Conservation (phyloP, 2,329 filamentous ascomycete genomes). For the Scedosporium aurantiacum region DNA sequence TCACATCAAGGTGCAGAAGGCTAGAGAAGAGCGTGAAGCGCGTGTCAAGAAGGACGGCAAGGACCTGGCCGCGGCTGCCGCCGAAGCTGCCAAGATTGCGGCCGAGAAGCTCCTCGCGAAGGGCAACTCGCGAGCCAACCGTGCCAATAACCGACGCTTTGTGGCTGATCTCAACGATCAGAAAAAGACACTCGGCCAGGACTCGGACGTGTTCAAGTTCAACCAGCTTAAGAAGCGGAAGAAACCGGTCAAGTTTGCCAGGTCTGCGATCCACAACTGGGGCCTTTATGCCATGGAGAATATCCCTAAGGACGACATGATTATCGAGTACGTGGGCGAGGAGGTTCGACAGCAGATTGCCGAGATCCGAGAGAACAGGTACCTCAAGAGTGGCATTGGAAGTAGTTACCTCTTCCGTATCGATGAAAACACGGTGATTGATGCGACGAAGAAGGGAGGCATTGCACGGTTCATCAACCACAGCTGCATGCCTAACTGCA, state of each 20-base stretch:
- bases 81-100: constrained; percentile 60
- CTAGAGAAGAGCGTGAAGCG: constrained; percentile 83
- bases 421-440: constrained; percentile 93
- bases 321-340: constrained; percentile 98
- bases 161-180: constrained; percentile 93
- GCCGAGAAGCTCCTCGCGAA: constrained; percentile 75
- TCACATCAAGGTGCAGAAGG: constrained; percentile 90
- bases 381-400: constrained; percentile 92
- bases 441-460: constrained; percentile 95
- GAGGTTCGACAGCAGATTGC: constrained; percentile 94
- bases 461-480: constrained; percentile 99
- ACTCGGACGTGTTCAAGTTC: constrained; percentile 89
- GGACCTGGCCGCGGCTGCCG: constrained; percentile 53
- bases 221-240: constrained; percentile 99
- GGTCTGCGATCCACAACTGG: constrained; percentile 98
- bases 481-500: constrained; percentile 96
- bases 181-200: constrained; percentile 71
- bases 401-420: constrained; percentile 97
- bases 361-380: constrained; percentile 85
- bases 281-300: constrained; percentile 96
- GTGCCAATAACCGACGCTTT: constrained; percentile 88
- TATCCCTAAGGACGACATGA: constrained; percentile 96
- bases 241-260: constrained; percentile 96
- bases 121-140: constrained; percentile 83
- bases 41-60: constrained; percentile 54